Conservation (phyloP, 805 yeast species). For the Pichia eremophila region DNA sequence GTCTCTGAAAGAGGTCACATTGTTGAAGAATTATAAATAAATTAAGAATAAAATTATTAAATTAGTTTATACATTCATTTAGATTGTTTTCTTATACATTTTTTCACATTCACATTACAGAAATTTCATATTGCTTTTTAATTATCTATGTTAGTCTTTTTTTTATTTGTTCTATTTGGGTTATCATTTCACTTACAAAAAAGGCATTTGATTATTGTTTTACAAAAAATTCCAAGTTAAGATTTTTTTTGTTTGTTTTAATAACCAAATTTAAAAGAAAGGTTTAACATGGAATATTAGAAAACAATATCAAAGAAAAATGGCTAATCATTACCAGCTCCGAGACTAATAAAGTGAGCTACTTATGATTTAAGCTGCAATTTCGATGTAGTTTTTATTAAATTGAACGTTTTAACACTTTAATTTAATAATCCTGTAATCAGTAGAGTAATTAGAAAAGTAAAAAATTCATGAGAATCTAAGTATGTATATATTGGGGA, state of each 20-base stretch:
- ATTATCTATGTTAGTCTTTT: too few species aligned
- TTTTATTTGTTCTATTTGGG: not conserved
- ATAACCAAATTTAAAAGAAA: too few species aligned
- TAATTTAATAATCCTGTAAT: not conserved
- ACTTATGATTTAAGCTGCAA: constrained; percentile 26
- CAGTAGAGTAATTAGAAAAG: not conserved
- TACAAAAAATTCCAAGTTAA: too few species aligned
- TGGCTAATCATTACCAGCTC: constrained; percentile 28
- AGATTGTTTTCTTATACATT: not conserved
- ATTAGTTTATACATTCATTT: not conserved
- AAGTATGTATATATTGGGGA: too few species aligned
- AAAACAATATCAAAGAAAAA: not conserved
- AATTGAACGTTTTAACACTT: constrained; percentile 8
- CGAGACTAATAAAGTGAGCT: constrained; percentile 20
- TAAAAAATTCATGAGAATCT: too few species aligned
- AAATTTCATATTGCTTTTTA: constrained; percentile 1
- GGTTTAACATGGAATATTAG: too few species aligned
- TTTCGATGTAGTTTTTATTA: not conserved
- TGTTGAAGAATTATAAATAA: constrained; percentile 35
- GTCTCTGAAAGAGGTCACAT: constrained; percentile 92
- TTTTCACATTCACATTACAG: not conserved
- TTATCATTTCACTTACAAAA: too few species aligned
- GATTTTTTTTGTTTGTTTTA: too few species aligned
- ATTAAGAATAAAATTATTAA: not conserved
- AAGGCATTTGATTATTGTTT: too few species aligned